phyloP scores from a whole-genome alignment of 1,139 yeast genomes.

The Debaryomyces coudertii region DNA sequence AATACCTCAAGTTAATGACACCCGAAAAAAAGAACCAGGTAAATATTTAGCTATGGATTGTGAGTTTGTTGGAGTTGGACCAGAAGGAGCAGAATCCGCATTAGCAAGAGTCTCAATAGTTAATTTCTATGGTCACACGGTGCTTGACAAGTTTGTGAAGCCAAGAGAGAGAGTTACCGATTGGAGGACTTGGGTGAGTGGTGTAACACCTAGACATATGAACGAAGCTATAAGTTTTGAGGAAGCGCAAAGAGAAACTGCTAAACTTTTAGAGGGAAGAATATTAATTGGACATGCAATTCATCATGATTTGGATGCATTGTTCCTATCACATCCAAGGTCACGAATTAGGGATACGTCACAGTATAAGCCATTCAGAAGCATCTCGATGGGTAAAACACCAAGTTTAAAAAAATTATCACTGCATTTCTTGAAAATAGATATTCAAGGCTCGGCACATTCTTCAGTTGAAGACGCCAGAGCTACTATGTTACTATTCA shows the following conservation, averaged over 20 bases:
- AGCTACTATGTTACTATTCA: constrained; percentile 80
- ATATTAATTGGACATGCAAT: constrained; percentile 86
- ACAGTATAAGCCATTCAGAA: constrained; percentile 58
- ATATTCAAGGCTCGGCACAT: constrained; percentile 77
- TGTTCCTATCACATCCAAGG: constrained; percentile 70
- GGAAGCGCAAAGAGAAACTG: constrained; percentile 63
- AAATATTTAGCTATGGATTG: constrained; percentile 85
- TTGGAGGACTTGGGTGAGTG: constrained; percentile 96
- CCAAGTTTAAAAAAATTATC: constrained; percentile 75
- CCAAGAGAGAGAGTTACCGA: constrained; percentile 81
- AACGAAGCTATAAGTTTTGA: constrained; percentile 63
- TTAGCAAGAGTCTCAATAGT: constrained; percentile 88
- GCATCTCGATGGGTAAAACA: constrained; percentile 62
- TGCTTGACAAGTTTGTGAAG: constrained; percentile 73
- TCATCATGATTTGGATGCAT: constrained; percentile 71
- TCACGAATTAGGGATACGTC: constrained; percentile 75
- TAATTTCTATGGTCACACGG: constrained; percentile 72
- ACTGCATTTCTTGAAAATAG: constrained; percentile 55
- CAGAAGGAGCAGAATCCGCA: constrained; percentile 67
- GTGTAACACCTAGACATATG: constrained; percentile 74
- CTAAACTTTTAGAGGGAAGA: constrained; percentile 51
- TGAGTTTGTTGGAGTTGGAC: constrained; percentile 92
- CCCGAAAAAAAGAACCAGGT: constrained; percentile 53
- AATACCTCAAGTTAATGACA: constrained; percentile 16
- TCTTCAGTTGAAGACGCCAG: constrained; percentile 91